A percentile compares a stretch with the other conserved stretches of the same genome.
Conservation (phyloP, 441 rosid species). For the Mallotus repandus region DNA sequence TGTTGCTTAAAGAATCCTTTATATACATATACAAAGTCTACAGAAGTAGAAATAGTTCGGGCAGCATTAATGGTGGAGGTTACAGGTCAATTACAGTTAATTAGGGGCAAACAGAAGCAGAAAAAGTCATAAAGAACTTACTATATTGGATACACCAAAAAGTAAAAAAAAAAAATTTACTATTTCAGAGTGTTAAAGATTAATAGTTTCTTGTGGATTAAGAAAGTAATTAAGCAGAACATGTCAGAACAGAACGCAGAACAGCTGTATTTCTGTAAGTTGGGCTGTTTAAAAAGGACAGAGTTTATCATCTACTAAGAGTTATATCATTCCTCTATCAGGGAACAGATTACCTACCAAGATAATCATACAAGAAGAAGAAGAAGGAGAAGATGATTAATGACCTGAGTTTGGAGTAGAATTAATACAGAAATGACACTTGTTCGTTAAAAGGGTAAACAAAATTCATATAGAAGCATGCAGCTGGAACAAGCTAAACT, state of each 20-base stretch:
- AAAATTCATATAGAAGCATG: too few relatives aligned
- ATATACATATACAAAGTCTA: not conserved
- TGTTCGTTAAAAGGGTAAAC: not conserved
- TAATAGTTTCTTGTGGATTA: not conserved
- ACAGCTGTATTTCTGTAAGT: too few relatives aligned
- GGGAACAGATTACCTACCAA: not conserved
- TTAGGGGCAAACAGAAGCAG: too few relatives aligned
- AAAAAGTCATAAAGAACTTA: too few relatives aligned
- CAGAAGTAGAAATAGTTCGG: too few relatives aligned
- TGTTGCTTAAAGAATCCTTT: not conserved
- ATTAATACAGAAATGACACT: not conserved
- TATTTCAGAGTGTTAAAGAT: too few relatives aligned
- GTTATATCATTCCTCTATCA: not conserved
- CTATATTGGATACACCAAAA: too few relatives aligned
- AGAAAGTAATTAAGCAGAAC: too few relatives aligned
- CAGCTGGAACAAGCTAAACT: not conserved
- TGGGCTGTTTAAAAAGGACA: not conserved
- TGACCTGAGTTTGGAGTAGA: not conserved
- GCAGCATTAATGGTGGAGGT: not conserved
- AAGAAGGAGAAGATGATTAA: not conserved
- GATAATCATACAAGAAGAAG: not conserved
- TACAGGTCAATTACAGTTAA: not conserved
- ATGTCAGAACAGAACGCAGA: too few relatives aligned
- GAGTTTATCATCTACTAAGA: not conserved
- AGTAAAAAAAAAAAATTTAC: too few relatives aligned